A percentile compares a stretch with the other conserved stretches of the same genome.
phyloP scores from a whole-genome alignment of 2,329 filamentous ascomycete genomes.

The Cadophora gregata region DNA sequence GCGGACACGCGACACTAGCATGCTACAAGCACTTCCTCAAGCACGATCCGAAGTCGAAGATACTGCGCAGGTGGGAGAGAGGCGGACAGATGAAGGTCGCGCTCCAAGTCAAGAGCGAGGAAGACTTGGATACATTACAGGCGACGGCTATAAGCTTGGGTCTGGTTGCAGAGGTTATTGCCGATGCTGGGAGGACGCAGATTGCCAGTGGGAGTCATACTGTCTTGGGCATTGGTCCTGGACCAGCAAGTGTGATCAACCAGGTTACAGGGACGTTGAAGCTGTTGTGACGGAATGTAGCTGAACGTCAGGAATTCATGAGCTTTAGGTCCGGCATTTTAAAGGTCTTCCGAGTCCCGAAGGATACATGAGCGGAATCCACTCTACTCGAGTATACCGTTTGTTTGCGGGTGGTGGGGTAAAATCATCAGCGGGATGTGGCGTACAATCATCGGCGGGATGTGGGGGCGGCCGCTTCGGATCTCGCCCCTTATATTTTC shows the following conservation, averaged over 20 bases:
- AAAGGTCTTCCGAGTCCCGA: neutral
- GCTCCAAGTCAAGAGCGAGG: constrained; percentile 84
- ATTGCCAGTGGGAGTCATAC: constrained; percentile 93
- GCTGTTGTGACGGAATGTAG: constrained; percentile 61
- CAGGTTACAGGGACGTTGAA: constrained; percentile 85
- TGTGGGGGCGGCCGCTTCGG: constrained; percentile 16
- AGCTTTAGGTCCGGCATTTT: neutral
- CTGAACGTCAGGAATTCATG: neutral
- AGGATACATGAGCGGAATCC: neutral
- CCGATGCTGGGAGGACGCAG: constrained; percentile 96
- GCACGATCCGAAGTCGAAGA: constrained; percentile 58
- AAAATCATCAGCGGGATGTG: too few relatives aligned
- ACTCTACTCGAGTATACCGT: neutral
- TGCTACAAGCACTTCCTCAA: constrained; percentile 87
- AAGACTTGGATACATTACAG: constrained; percentile 76
- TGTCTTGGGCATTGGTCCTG: constrained; percentile 83
- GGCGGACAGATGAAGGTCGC: constrained; percentile 93
- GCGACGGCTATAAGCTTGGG: constrained; percentile 83
- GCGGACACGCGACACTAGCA: constrained; percentile 92
- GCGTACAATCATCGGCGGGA: neutral
- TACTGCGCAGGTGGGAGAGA: constrained; percentile 85
- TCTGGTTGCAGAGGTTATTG: constrained; percentile 86
- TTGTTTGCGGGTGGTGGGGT: neutral
- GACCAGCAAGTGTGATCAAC: constrained; percentile 86
- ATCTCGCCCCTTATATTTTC: neutral